Conservation (phyloP, 1,284 basidiomycete genomes). For the Irpex sp. region DNA sequence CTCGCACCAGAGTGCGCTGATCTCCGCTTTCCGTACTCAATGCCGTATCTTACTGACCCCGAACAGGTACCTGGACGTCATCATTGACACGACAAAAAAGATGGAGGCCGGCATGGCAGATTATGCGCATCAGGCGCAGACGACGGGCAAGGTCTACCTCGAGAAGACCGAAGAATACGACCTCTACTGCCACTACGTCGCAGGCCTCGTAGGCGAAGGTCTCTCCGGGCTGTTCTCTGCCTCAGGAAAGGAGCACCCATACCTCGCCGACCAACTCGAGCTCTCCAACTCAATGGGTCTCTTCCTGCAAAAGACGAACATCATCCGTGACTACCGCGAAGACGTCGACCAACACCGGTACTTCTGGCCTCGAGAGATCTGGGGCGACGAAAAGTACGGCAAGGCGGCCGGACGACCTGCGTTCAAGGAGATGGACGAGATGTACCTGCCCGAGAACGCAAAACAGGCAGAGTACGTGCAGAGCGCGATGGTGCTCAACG, state of each 20-base stretch:
- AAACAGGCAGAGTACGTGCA: constrained; percentile 75
- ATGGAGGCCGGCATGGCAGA: constrained; percentile 98
- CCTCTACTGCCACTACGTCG: constrained; percentile 98
- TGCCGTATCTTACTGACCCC: background rate
- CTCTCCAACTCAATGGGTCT: constrained; percentile 97
- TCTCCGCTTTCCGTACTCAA: background rate
- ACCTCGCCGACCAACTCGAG: constrained; percentile 80
- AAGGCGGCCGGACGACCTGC: constrained; percentile 20
- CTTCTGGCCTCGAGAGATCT: constrained; percentile 97
- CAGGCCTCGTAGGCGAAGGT: constrained; percentile 96
- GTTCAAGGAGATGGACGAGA: constrained; percentile 66
- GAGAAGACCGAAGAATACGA: constrained; percentile 85
- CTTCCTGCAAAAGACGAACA: constrained; percentile 97
- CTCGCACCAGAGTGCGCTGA: constrained; percentile 57
- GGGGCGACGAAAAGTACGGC: constrained; percentile 63
- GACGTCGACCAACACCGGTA: constrained; percentile 84
- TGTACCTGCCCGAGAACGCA: constrained; percentile 52
- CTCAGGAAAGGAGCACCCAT: constrained; percentile 80
- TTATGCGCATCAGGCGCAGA: constrained; percentile 81
- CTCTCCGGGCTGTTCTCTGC: constrained; percentile 88
- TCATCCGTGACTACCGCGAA: constrained; percentile 94
- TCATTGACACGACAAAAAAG: constrained; percentile 78
- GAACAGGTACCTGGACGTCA: constrained; percentile 75
- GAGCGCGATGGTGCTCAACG: constrained; percentile 89
- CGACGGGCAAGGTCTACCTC: constrained; percentile 66